Conservation (phyloP, 1,284 basidiomycete genomes). For the Boletellus deceptivus region DNA sequence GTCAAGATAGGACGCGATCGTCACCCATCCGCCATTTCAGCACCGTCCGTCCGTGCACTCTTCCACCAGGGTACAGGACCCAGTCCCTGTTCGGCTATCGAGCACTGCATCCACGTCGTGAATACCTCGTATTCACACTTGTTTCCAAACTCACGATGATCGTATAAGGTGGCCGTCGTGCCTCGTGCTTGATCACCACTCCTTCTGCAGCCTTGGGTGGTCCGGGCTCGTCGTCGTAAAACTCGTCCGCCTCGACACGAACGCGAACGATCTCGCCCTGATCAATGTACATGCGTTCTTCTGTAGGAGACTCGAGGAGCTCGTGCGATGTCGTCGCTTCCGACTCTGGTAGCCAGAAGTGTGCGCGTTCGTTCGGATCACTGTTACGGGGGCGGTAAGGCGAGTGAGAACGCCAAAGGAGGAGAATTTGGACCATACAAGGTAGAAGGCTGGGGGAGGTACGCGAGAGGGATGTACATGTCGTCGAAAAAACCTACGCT, state of each 20-base stretch:
- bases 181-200: conserved; percentile 53
- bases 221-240: conserved; percentile 89
- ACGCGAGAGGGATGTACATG: conserved; percentile 76
- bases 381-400: conserved; percentile 37
- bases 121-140: not conserved
- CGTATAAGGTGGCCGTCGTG: conserved; percentile 67
- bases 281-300: conserved; percentile 85
- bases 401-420: not conserved
- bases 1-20: not conserved
- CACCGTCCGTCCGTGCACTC: conserved; percentile 42
- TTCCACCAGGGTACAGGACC: conserved; percentile 78
- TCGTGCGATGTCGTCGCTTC: conserved; percentile 55
- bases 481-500: conserved; percentile 94
- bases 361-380: conserved; percentile 77
- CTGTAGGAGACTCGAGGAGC: conserved; percentile 64
- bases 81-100: conserved; percentile 87
- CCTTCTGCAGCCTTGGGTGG: conserved; percentile 74
- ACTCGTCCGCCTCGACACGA: conserved; percentile 84
- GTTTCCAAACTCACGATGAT: conserved; percentile 56
- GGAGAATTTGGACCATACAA: conserved; percentile 54
- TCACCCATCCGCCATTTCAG: conserved; percentile 37
- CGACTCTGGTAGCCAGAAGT: conserved; percentile 77
- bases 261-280: conserved; percentile 82
- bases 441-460: conserved; percentile 72
- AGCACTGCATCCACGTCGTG: conserved; percentile 52